These are phyloP conservation scores for Phytophthora chlamydospora DNA, from an alignment of 352 stramenopile genomes.

Conservation along the genomic window DNA sequence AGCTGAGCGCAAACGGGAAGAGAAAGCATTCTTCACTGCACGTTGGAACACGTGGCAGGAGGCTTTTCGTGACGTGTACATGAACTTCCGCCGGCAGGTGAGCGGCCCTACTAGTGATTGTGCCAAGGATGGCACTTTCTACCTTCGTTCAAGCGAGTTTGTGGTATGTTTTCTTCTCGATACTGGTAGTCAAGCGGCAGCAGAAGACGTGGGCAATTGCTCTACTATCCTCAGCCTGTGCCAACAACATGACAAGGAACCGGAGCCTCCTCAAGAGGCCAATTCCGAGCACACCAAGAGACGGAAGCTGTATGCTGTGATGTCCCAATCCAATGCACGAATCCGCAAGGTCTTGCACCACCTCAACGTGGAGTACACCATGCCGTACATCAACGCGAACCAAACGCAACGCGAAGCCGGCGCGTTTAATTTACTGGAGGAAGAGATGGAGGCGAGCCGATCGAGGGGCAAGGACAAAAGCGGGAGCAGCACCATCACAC, in stretches of 20 bases:
- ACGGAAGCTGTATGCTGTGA: slow-evolving; percentile 50
- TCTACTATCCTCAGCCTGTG: slow-evolving; percentile 48
- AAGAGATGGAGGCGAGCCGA: slow-evolving; percentile 41
- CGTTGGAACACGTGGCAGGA: slow-evolving; percentile 71
- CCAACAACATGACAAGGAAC: slow-evolving; percentile 30
- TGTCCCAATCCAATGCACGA: slow-evolving; percentile 71
- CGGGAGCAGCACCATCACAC: slow-evolving; percentile 7
- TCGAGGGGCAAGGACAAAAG: slow-evolving; percentile 27
- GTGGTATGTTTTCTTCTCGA: slow-evolving; percentile 63
- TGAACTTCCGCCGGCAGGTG: slow-evolving; percentile 52
- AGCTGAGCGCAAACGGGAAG: slow-evolving; percentile 48
- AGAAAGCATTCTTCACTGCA: slow-evolving; percentile 64
- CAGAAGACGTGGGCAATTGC: not conserved
- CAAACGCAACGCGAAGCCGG: slow-evolving; percentile 47
- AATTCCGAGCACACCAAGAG: slow-evolving; percentile 7
- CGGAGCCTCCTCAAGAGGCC: slow-evolving; percentile 1
- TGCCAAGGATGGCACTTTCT: slow-evolving; percentile 41
- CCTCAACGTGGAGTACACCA: slow-evolving; percentile 60
- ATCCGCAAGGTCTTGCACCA: slow-evolving; percentile 70
- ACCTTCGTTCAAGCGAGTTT: slow-evolving; percentile 71
- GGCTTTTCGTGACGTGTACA: slow-evolving; percentile 72
- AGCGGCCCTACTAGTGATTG: not conserved
- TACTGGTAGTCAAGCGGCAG: not conserved
- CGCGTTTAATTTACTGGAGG: slow-evolving; percentile 54
- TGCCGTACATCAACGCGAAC: slow-evolving; percentile 60